Evolutionary conservation across 2,329 filamentous ascomycete species (phyloP), one percentile per base, ranked within the genome.

Genomic region (Cucurbitaria berberidis): DNA sequence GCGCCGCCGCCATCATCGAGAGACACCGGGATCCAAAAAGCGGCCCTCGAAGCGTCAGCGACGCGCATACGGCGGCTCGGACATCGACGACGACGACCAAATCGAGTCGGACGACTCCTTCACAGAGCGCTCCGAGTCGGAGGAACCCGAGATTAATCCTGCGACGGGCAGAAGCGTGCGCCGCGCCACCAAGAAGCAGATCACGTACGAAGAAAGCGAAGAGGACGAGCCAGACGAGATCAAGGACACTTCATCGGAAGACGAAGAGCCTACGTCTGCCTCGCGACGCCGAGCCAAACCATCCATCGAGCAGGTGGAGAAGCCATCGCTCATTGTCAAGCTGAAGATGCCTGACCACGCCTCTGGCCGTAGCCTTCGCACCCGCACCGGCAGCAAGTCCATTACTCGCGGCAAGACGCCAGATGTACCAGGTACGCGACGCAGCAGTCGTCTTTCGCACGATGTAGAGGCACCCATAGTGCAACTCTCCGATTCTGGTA

Each of bases 381-480:
- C 73, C 21, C 74, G 77, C 38, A 74, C 74, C n/a, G 74, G 75
- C 27, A 76, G 76, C 51, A 75, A 75, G 42, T 69, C 71, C 9
- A 53, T 67, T 29, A 50, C 60, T 16, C 73, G 75, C 24, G 75
- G 74, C n/a, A 71, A 64, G 45, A 75, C 76, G 9, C 72, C 73
- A 56, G 63, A 77, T 53, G 59, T 65, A 15, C 66, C 61, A 0
- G 72, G 69, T 26, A 76, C 74, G 34, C 77, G 85, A 58, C 80
- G 84, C 56, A 86, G 81, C 58, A 86, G 83, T 66, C 84, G 86
- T 40, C 78, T 84, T 16, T 85, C 81, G 21, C 83, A 84, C 56
- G 83, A 84, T 58, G 76, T 81, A 3, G 80, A 82, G 22, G 80
- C 82, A 30, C 80, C 83, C 29, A 79, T 87, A 13, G 74, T 85